These are phyloP conservation scores for Rhododendron simsii DNA, from an alignment of 148 eudicot species.

Conservation along the genomic window DNA sequence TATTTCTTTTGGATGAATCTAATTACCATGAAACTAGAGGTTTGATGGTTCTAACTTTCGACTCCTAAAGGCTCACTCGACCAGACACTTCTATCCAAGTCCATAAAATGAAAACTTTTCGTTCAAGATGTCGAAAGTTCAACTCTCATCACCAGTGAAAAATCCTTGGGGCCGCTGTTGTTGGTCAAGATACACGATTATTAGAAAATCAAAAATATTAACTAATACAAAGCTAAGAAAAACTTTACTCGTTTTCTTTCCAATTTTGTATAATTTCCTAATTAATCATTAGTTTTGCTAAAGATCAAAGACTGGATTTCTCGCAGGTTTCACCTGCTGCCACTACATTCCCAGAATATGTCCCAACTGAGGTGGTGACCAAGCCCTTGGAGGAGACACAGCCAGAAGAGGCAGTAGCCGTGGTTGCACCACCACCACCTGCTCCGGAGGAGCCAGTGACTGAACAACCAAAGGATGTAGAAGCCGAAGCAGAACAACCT, in stretches of 20 bases:
- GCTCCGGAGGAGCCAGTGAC: slow-evolving; percentile 8
- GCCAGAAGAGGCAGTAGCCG: slow-evolving; percentile 6
- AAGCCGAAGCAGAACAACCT: slow-evolving; percentile 13
- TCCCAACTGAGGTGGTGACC: slow-evolving; percentile 17
- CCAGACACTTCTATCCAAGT: no score
- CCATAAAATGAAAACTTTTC: no score
- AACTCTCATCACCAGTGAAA: no score
- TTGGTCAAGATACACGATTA: neutral
- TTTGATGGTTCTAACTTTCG: no score
- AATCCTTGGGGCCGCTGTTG: no score
- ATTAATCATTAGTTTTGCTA: neutral
- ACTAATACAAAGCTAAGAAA: neutral
- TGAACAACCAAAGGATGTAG: slow-evolving; percentile 12
- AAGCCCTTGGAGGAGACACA: slow-evolving; percentile 21
- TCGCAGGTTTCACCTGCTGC: slow-evolving; percentile 30
- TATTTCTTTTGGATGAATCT: no score
- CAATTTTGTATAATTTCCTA: neutral
- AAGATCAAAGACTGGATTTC: neutral
- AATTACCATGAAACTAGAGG: no score
- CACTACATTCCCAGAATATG: slow-evolving; percentile 18
- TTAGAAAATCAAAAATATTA: no score
- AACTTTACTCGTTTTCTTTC: neutral
- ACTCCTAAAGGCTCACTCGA: no score
- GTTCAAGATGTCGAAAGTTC: no score
- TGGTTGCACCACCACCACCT: neutral